Conservation (phyloP, 2,329 filamentous ascomycete species). For the Sporothrix mexicana region DNA sequence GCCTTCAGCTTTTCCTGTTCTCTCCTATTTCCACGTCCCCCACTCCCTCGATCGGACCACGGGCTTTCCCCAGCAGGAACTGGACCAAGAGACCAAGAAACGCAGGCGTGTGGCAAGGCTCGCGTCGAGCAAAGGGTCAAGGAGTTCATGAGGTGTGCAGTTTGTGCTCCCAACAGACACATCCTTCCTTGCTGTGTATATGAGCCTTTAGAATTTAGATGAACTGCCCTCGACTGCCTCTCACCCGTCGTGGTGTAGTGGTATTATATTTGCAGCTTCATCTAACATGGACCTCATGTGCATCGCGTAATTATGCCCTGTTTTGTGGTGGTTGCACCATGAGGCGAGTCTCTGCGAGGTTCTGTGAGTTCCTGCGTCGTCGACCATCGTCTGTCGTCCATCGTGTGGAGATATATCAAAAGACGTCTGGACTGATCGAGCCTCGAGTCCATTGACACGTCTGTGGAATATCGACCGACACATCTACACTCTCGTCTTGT, state of each 20-base stretch:
- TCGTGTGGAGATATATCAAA: background rate
- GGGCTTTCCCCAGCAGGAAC: background rate
- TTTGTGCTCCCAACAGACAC: background rate
- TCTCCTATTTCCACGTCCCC: background rate
- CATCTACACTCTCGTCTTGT: background rate
- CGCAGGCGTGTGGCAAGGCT: conserved; percentile 17
- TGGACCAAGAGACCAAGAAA: background rate
- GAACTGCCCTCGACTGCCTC: no score
- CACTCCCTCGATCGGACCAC: background rate
- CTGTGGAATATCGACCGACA: background rate
- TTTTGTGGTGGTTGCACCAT: background rate
- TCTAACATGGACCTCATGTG: background rate
- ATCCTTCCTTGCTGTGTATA: background rate
- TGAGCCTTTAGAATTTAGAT: no score
- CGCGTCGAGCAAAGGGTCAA: background rate
- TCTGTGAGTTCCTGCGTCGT: background rate
- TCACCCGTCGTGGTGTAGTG: no score
- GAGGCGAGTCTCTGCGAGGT: background rate
- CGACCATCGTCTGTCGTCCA: background rate
- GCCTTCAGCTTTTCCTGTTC: background rate
- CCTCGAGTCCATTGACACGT: background rate
- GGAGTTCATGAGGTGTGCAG: background rate
- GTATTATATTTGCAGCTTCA: no score
- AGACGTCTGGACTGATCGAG: background rate
- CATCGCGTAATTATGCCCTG: background rate